phyloP scores from a whole-genome alignment of 148 eudicot species.

The Talinum fruticosum region DNA sequence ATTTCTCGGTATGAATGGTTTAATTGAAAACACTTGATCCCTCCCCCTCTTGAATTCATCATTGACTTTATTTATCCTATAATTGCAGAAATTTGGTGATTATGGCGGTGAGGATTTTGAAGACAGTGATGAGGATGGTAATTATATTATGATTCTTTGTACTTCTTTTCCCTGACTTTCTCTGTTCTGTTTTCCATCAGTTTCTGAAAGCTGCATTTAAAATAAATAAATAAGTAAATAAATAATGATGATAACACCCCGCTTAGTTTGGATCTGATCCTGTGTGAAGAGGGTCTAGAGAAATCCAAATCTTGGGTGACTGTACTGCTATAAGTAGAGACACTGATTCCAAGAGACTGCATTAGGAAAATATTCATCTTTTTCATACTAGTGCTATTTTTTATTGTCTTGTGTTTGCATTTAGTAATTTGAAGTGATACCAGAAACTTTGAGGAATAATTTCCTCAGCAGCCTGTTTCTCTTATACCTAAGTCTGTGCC shows the following conservation, averaged over 20 bases:
- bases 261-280: too few species aligned
- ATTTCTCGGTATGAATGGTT: conserved; percentile 71
- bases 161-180: background rate
- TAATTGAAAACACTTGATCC: background rate
- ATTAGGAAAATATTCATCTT: background rate
- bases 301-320: too few species aligned
- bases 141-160: background rate
- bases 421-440: background rate
- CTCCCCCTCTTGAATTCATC: background rate
- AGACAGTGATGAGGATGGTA: conserved; percentile 59
- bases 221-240: too few species aligned
- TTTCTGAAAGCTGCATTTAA: background rate
- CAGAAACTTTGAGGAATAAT: background rate
- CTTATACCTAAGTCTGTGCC: background rate
- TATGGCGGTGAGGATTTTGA: conserved; percentile 67
- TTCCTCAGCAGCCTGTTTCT: background rate
- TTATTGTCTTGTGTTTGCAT: background rate
- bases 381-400: background rate
- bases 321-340: too few species aligned
- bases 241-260: too few species aligned
- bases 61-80: conserved; percentile 6
- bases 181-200: background rate
- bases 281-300: too few species aligned
- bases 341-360: background rate
- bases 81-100: conserved; percentile 74